Percentiles rank a stretch among this genome's conserved stretches.
Conservation (phyloP, 73 alveolate genomes). For the Stentor roeselii region DNA sequence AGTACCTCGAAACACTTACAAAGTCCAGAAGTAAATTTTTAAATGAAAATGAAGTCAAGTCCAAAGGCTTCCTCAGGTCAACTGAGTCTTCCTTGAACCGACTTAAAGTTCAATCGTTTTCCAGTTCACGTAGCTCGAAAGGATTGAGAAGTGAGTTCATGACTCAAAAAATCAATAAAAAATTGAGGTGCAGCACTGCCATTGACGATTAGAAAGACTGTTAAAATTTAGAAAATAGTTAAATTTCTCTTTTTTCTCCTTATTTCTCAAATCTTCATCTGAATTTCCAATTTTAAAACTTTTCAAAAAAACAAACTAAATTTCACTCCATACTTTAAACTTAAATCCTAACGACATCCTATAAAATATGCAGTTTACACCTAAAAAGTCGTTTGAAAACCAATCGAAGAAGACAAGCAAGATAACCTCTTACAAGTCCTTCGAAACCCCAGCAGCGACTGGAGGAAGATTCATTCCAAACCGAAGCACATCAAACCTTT, state of each 20-base stretch:
- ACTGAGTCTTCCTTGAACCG: neutral
- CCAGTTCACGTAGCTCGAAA: neutral
- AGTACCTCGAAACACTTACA: neutral
- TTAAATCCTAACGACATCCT: neutral
- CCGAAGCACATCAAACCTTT: constrained; percentile 17
- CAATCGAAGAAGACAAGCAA: neutral
- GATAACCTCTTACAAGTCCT: neutral
- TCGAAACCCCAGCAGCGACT: neutral
- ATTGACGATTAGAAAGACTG: too few relatives aligned
- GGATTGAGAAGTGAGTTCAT: neutral
- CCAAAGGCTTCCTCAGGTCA: neutral
- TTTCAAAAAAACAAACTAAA: neutral
- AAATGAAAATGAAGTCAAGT: neutral
- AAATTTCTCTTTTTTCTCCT: too few relatives aligned
- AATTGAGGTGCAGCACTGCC: too few relatives aligned
- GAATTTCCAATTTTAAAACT: too few relatives aligned
- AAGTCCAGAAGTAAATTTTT: neutral
- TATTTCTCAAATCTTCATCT: neutral
- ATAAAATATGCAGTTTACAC: constrained; percentile 21
- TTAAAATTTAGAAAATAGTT: too few relatives aligned
- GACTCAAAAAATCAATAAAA: too few relatives aligned
- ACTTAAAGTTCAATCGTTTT: neutral
- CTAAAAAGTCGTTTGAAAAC: constrained; percentile 23
- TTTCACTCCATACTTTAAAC: neutral
- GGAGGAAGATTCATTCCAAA: constrained; percentile 31